Evolutionary conservation across 306 rosid genomes (phyloP).

Genomic region (Inga laurina): DNA sequence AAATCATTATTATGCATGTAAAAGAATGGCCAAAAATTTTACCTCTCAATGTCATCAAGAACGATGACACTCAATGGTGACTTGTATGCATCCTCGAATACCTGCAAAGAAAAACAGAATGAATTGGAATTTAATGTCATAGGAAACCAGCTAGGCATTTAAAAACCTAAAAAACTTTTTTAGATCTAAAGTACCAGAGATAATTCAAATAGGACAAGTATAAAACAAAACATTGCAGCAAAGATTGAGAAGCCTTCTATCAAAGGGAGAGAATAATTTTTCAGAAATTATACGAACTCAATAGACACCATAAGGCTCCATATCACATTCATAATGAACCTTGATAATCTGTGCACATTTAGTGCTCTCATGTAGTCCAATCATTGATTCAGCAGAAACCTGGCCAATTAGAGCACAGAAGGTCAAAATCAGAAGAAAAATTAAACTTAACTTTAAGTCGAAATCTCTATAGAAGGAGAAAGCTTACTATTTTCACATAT

Average conservation of each 20-base stretch:
- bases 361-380: slow-evolving; percentile 94
- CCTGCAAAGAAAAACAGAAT: slow-evolving; percentile 46
- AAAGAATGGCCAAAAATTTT: slow-evolving; percentile 21
- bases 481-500: slow-evolving; percentile 95
- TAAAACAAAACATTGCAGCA: slow-evolving; percentile 24
- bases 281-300: slow-evolving; percentile 14
- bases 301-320: slow-evolving; percentile 26
- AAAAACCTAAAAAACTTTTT: not conserved
- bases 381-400: slow-evolving; percentile 94
- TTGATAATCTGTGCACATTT: slow-evolving; percentile 91
- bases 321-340: slow-evolving; percentile 46
- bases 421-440: slow-evolving; percentile 18
- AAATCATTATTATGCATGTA: slow-evolving; percentile 22
- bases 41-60: slow-evolving; percentile 99
- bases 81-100: slow-evolving; percentile 98
- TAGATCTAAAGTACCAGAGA: slow-evolving; percentile 5
- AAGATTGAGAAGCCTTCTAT: not conserved
- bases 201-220: slow-evolving; percentile 4
- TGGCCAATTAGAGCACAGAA: slow-evolving; percentile 30
- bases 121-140: slow-evolving; percentile 24
- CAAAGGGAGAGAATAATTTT: not conserved
- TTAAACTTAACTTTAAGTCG: slow-evolving; percentile 5
- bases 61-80: slow-evolving; percentile 92
- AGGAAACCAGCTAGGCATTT: slow-evolving; percentile 16
- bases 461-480: slow-evolving; percentile 24